These are phyloP conservation scores for Lachnellula occidentalis DNA, from an alignment of 2,329 filamentous ascomycete species.

Conservation along the genomic window DNA sequence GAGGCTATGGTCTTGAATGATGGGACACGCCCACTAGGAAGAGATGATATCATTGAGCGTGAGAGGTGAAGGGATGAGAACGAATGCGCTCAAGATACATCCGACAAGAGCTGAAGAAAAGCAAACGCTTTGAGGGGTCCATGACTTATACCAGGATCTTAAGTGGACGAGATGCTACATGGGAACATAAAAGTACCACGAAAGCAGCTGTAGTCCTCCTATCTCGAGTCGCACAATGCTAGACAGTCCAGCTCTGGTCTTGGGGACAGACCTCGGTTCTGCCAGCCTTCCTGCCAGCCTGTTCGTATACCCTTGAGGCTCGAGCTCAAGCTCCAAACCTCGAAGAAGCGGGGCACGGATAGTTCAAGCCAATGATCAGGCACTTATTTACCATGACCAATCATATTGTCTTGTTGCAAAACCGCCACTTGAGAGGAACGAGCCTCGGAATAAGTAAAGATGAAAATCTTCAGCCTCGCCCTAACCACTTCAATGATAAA, in stretches of 20 bases:
- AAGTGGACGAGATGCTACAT: background rate
- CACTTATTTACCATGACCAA: background rate
- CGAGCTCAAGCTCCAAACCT: background rate
- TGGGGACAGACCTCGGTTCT: background rate
- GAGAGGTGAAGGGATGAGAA: slow-evolving; percentile 3
- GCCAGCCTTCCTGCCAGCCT: background rate
- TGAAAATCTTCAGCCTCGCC: background rate
- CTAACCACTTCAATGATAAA: background rate
- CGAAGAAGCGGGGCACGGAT: background rate
- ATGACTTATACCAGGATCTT: too few relatives aligned
- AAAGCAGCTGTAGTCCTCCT: background rate
- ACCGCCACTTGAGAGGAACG: background rate
- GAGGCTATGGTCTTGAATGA: slow-evolving; percentile 91
- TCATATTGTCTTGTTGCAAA: background rate
- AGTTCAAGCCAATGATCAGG: background rate
- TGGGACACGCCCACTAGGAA: slow-evolving; percentile 67
- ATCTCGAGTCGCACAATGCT: background rate
- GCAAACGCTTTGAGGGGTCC: background rate
- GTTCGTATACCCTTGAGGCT: background rate
- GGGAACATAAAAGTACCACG: background rate
- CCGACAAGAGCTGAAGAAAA: too few relatives aligned
- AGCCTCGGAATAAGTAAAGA: too few relatives aligned
- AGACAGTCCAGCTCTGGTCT: background rate
- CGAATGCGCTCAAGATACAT: too few relatives aligned
- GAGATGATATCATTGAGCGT: slow-evolving; percentile 71